These are phyloP conservation scores for Gossypium australe DNA, from an alignment of 345 rosid genomes.

Conservation along the genomic window DNA sequence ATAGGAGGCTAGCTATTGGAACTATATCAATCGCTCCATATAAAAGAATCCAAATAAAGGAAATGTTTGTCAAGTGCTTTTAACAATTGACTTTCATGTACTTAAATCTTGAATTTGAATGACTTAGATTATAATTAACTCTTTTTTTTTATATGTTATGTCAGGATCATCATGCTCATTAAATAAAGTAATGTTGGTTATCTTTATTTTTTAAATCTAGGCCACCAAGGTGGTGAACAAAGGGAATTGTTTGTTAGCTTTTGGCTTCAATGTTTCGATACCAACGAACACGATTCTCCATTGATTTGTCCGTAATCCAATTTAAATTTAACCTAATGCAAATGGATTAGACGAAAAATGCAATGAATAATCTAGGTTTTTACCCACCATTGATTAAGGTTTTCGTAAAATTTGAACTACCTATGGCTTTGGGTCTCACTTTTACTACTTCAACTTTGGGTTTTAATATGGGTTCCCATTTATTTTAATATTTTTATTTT, in stretches of 20 bases:
- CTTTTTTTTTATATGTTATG: not conserved
- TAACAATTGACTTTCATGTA: not conserved
- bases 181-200: not conserved
- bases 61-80: not conserved
- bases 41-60: slow-evolving; percentile 15
- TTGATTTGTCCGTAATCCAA: not conserved
- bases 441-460: too few relatives aligned
- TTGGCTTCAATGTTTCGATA: slow-evolving; percentile 5
- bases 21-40: slow-evolving; percentile 13
- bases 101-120: not conserved
- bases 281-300: not conserved
- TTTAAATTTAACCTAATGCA: not conserved
- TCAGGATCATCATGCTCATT: not conserved
- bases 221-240: not conserved
- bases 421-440: too few relatives aligned
- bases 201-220: not conserved
- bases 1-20: slow-evolving; percentile 13
- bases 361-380: not conserved
- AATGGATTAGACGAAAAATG: not conserved
- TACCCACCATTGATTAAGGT: not conserved
- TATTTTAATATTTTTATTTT: too few relatives aligned
- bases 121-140: too few relatives aligned
- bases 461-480: too few relatives aligned
- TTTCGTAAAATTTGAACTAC: not conserved
- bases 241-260: slow-evolving; percentile 11